A percentile compares a stretch with the other conserved stretches of the same genome.
phyloP scores from a whole-genome alignment of 2,329 filamentous ascomycete species.

The Bipolaris oryzae region DNA sequence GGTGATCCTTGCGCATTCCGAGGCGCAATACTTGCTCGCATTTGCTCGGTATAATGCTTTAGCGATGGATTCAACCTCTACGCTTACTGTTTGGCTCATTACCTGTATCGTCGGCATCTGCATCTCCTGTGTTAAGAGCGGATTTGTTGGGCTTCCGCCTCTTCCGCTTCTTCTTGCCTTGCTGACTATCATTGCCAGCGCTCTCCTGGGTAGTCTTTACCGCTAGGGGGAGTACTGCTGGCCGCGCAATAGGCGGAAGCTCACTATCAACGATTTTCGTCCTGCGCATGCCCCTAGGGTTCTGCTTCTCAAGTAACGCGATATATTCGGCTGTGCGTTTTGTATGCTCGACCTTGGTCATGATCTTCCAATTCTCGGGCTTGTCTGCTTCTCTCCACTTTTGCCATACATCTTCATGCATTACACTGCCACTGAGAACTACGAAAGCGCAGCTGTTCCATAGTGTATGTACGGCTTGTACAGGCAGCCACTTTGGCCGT shows the following conservation, averaged over 20 bases:
- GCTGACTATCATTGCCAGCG: slow-evolving; percentile 7
- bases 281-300: slow-evolving; percentile 27
- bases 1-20: neutral
- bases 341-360: slow-evolving; percentile 45
- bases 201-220: slow-evolving; percentile 7
- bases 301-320: slow-evolving; percentile 30
- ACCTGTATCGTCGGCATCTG: slow-evolving; percentile 9
- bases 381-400: slow-evolving; percentile 37
- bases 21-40: neutral
- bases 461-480: slow-evolving; percentile 42
- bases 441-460: slow-evolving; percentile 45
- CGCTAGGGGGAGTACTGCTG: slow-evolving; percentile 23
- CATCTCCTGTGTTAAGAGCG: slow-evolving; percentile 2
- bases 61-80: slow-evolving; percentile 16
- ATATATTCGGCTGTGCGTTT: slow-evolving; percentile 41
- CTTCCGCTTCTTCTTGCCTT: slow-evolving; percentile 32
- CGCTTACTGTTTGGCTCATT: slow-evolving; percentile 26
- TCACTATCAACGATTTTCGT: slow-evolving; percentile 4
- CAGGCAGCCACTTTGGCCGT: slow-evolving; percentile 41
- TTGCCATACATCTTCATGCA: slow-evolving; percentile 37
- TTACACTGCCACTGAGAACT: slow-evolving; percentile 42
- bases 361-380: slow-evolving; percentile 44
- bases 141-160: slow-evolving; percentile 25
- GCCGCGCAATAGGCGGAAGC: slow-evolving; percentile 27
- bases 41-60: neutral